Evolutionary conservation across 148 eudicot genomes (phyloP).

Genomic region (Pouteria glomerata): DNA sequence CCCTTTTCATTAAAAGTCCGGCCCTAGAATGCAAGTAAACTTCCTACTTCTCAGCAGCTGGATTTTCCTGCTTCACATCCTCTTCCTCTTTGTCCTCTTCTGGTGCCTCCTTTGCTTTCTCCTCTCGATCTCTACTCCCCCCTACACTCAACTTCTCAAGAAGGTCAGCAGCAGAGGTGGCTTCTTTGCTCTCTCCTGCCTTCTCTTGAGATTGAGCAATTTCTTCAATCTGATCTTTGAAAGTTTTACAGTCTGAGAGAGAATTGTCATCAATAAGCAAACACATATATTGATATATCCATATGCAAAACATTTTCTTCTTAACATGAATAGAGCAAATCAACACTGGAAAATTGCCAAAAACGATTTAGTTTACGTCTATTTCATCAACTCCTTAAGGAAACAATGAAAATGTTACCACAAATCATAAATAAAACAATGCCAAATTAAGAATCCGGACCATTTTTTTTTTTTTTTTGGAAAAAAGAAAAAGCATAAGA

Average conservation of each 20-base stretch:
- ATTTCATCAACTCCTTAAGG: background rate
- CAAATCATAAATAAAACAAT: background rate
- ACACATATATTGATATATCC: background rate
- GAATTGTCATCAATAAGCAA: background rate
- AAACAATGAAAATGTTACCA: background rate
- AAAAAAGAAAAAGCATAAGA: background rate
- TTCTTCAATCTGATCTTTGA: constrained; percentile 10
- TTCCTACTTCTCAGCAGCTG: background rate
- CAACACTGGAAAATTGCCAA: too few species aligned
- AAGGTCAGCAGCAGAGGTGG: constrained; percentile 2
- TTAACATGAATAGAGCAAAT: too few species aligned
- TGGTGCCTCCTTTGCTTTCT: constrained; percentile 2
- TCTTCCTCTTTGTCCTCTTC: constrained; percentile 6
- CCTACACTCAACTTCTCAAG: constrained; percentile 5
- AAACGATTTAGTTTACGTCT: background rate
- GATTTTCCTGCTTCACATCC: background rate
- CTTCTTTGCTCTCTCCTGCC: constrained; percentile 2
- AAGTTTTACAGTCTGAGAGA: constrained; percentile 1
- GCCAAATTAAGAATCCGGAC: background rate
- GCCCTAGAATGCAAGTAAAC: background rate
- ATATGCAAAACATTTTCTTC: background rate
- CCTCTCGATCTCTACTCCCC: constrained; percentile 8
- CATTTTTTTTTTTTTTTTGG: too few species aligned
- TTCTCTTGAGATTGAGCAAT: background rate
- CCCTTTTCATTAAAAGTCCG: background rate